Percentiles rank a stretch among this genome's conserved stretches.
Conservation (phyloP, 257 asterid species). For the Primulina eburnea region DNA sequence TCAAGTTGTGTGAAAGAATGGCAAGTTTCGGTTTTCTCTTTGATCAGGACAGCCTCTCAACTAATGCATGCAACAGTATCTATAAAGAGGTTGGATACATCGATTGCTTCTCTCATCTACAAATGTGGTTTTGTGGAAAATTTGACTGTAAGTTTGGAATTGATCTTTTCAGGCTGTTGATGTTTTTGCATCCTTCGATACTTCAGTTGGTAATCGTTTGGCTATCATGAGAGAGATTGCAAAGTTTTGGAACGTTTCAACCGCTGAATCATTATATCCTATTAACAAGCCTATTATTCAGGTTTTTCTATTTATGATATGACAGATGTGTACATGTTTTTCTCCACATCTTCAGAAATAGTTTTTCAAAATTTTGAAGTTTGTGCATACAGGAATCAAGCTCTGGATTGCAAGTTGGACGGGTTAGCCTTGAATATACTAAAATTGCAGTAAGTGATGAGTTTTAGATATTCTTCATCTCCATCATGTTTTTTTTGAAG, state of each 20-base stretch:
- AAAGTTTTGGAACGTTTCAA: conserved; percentile 51
- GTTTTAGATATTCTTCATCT: conserved; percentile 2
- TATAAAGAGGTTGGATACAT: conserved; percentile 63
- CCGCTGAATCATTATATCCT: conserved; percentile 61
- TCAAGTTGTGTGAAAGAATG: conserved; percentile 87
- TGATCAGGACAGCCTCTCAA: conserved; percentile 39
- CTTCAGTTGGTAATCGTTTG: conserved; percentile 62
- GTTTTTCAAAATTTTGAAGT: conserved; percentile 23
- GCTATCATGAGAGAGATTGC: conserved; percentile 72
- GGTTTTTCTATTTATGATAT: conserved; percentile 32
- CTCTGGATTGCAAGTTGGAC: conserved; percentile 57
- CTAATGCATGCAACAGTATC: conserved; percentile 48
- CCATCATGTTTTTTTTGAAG: conserved; percentile 7
- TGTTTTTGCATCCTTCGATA: conserved; percentile 75
- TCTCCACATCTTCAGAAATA: conserved; percentile 12
- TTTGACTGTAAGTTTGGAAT: conserved; percentile 18
- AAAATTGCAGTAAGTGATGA: conserved; percentile 46
- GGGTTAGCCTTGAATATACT: conserved; percentile 46
- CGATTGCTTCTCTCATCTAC: background rate
- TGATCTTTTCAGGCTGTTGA: conserved; percentile 70
- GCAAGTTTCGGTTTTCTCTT: conserved; percentile 40
- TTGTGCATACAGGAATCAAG: conserved; percentile 43
- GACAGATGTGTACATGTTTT: background rate
- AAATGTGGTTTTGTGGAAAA: conserved; percentile 15
- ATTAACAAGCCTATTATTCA: conserved; percentile 66